Base-by-base conservation (phyloP, 495 filamentous ascomycete species). In the Trypethelium eluteriae region DNA sequence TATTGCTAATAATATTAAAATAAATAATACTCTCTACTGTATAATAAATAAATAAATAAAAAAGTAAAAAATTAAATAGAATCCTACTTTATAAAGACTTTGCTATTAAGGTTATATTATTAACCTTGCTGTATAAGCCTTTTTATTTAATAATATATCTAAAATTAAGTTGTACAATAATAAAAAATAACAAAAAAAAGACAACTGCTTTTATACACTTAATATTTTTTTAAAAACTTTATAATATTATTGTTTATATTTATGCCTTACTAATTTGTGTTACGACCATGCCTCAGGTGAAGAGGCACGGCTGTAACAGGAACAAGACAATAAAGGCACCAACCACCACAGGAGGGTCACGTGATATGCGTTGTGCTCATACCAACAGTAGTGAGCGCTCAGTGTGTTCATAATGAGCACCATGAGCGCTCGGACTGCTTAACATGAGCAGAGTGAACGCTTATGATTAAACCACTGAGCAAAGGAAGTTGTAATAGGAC, bases 121-220 rank as follows among this genome's bases (percentile, higher is more conserved):
- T 25, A 25, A 25, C 25, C 16, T 53, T 18, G 2, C 2, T 53
- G 2, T 53, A 53, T 2, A 53, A 53, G 16, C 16, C 25, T 53
- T 53, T 53, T 53, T 53, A 18, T 53, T 53, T 53, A 53, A 53
- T 53, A 18, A 53, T 53, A 53, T 53, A 53, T 53, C 2, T 53
- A 53, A 18, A 12, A 14, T 53, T 53, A 53, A 53, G 5, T 14
- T 53, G 2, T 53, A 53, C 2, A 53, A 53, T 16, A 53, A 18
- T 16, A 5, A 53, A 53, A 2, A 53, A 16, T 53, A 53, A 53
- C 0, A 53, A 53, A 53, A 18, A 53, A 18, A 53, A 53, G 16
- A 53, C 2, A 18, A 53, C 16, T 16, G 5, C 49, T 53, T 53
- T 53, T 18, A 18, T 53, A 53, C 16, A 18, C 16, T 53, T 53